A percentile compares a stretch with the other conserved stretches of the same genome.
These are phyloP conservation scores for Arabis hirsuta DNA, from an alignment of 345 rosid genomes.

Conservation along the genomic window DNA sequence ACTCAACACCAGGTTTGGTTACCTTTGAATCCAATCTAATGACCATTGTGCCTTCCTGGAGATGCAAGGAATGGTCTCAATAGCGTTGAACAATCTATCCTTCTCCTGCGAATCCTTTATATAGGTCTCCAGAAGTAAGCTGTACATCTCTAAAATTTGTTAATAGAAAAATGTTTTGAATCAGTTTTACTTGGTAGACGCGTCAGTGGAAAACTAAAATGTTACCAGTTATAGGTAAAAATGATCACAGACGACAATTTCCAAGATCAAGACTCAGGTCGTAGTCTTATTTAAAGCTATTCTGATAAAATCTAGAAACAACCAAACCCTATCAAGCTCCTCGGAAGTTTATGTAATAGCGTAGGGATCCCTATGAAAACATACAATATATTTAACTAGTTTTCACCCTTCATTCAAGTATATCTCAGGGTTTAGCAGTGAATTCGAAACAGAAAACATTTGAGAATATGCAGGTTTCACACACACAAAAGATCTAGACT, in stretches of 20 bases:
- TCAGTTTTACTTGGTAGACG: conserved; percentile 22
- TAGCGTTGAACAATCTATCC: conserved; percentile 81
- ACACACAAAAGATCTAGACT: neutral
- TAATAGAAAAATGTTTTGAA: conserved; percentile 11
- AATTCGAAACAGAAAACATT: neutral
- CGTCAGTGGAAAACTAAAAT: neutral
- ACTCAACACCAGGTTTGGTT: neutral
- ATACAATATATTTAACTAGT: too few relatives aligned
- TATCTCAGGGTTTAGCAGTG: neutral
- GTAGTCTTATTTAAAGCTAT: neutral
- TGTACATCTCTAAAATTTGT: conserved; percentile 73
- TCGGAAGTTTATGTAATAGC: neutral
- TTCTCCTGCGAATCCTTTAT: conserved; percentile 85
- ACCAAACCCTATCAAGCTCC: neutral
- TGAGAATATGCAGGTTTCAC: neutral
- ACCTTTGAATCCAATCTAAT: conserved; percentile 84
- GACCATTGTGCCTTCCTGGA: conserved; percentile 86
- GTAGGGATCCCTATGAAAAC: too few relatives aligned
- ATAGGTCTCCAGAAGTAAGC: conserved; percentile 89
- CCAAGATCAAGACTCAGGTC: conserved; percentile 14
- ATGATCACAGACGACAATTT: too few relatives aligned
- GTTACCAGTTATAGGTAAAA: neutral
- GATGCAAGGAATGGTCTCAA: conserved; percentile 81
- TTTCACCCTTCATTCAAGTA: neutral
- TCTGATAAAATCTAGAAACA: neutral